Evolutionary conservation across 2,329 filamentous ascomycete genomes (phyloP).

Genomic region (Aspergillus sclerotialis): DNA sequence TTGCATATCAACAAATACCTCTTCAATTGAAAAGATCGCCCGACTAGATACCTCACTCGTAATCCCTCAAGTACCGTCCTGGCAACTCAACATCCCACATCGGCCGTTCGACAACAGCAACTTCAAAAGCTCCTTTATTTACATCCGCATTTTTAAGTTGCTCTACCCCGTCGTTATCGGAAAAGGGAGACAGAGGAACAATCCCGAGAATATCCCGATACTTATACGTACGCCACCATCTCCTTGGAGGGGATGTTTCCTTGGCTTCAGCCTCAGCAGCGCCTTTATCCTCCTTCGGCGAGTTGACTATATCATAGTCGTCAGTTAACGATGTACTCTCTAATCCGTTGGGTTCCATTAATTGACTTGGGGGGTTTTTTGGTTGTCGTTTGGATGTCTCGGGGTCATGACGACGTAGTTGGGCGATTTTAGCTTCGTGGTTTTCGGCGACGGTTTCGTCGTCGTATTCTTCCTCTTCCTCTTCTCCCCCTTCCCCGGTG

Average conservation of each 20-base stretch:
- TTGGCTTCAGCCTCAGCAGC: slow-evolving; percentile 12
- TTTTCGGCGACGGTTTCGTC: slow-evolving; percentile 22
- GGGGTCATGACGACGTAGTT: slow-evolving; percentile 20
- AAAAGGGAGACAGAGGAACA: slow-evolving; percentile 43
- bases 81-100: slow-evolving; percentile 74
- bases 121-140: slow-evolving; percentile 47
- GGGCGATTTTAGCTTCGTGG: slow-evolving; percentile 25
- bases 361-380: background rate
- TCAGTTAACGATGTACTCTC: background rate
- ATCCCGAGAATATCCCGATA: slow-evolving; percentile 88
- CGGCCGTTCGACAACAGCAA: slow-evolving; percentile 82
- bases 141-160: slow-evolving; percentile 11
- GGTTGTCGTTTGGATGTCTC: background rate
- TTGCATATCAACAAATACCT: background rate
- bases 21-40: no score
- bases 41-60: slow-evolving; percentile 40
- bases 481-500: slow-evolving; percentile 19
- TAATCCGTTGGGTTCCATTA: background rate
- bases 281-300: slow-evolving; percentile 16
- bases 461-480: slow-evolving; percentile 27
- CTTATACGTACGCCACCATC: slow-evolving; percentile 77
- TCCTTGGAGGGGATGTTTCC: slow-evolving; percentile 21
- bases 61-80: slow-evolving; percentile 59
- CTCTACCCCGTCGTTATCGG: slow-evolving; percentile 28
- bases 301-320: slow-evolving; percentile 1